These are phyloP conservation scores for Ceratocystiopsis minuta DNA, from an alignment of 2,329 filamentous ascomycete genomes.

Conservation along the genomic window DNA sequence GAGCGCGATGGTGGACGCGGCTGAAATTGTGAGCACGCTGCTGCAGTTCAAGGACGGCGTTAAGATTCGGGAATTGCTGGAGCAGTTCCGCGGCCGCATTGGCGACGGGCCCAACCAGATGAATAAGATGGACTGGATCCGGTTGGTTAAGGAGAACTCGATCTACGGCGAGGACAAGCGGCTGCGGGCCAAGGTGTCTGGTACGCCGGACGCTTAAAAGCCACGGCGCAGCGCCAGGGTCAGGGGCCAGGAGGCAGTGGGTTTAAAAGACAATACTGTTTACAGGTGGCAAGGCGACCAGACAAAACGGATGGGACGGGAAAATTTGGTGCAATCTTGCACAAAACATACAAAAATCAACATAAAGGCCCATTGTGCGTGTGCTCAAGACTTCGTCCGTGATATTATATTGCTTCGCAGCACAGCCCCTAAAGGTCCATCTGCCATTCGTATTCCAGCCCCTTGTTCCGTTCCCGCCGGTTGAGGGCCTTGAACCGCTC, in stretches of 20 bases:
- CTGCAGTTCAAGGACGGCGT: constrained; percentile 33
- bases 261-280: no score
- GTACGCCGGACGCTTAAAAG: neutral
- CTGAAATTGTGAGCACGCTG: constrained; percentile 36
- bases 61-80: constrained; percentile 33
- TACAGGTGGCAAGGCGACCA: no score
- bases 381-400: no score
- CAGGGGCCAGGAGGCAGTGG: no score
- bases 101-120: constrained; percentile 33
- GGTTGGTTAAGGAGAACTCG: constrained; percentile 37
- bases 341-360: no score
- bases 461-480: constrained; percentile 54
- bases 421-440: constrained; percentile 42
- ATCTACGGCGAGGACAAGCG: constrained; percentile 39
- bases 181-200: constrained; percentile 15
- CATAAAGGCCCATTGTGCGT: no score
- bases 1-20: constrained; percentile 23
- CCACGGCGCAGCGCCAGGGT: no score
- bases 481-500: constrained; percentile 86
- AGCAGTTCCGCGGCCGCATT: constrained; percentile 34
- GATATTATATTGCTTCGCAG: no score
- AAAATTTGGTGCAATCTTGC: no score
- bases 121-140: constrained; percentile 36
- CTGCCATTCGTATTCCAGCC: constrained; percentile 83
- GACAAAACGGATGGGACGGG: no score